Percentiles rank a stretch among this genome's conserved stretches.
Evolutionary conservation across 73 alveolate species (phyloP).

Genomic region (Uronychia setigera): DNA sequence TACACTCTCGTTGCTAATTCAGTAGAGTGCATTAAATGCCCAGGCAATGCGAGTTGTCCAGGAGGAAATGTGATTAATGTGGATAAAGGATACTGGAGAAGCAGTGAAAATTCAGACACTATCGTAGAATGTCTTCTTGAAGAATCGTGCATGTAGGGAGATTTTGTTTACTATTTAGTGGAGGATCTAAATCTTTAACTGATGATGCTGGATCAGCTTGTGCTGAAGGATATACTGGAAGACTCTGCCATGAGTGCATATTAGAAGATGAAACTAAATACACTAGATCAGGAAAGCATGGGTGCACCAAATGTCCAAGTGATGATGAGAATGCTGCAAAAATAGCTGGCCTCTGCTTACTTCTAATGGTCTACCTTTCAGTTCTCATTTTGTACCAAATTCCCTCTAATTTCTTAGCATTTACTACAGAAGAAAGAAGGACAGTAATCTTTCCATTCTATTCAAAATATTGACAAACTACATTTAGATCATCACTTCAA

Average conservation of each 20-base stretch:
- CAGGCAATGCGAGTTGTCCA: constrained; percentile 48
- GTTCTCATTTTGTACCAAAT: constrained; percentile 32
- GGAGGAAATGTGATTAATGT: constrained; percentile 56
- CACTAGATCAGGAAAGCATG: constrained; percentile 20
- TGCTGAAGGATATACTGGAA: constrained; percentile 32
- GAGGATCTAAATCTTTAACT: constrained; percentile 22
- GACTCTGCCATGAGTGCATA: constrained; percentile 37
- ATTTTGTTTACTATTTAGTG: constrained; percentile 7
- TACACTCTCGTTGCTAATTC: constrained; percentile 22
- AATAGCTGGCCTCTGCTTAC: constrained; percentile 20
- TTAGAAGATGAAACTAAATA: constrained; percentile 9
- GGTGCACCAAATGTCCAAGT: constrained; percentile 34
- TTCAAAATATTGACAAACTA: constrained; percentile 58
- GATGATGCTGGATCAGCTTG: background rate
- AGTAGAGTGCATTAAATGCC: constrained; percentile 45
- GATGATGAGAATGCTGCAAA: constrained; percentile 16
- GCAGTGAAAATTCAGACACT: constrained; percentile 15
- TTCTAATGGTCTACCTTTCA: constrained; percentile 5
- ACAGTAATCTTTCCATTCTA: constrained; percentile 23
- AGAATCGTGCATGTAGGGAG: constrained; percentile 41
- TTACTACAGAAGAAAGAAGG: constrained; percentile 27
- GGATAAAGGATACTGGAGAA: constrained; percentile 57
- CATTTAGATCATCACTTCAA: constrained; percentile 45
- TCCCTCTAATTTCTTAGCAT: constrained; percentile 6
- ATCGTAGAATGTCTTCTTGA: constrained; percentile 24